These are phyloP conservation scores for Clausena lansium DNA, from an alignment of 345 rosid genomes.

Conservation along the genomic window DNA sequence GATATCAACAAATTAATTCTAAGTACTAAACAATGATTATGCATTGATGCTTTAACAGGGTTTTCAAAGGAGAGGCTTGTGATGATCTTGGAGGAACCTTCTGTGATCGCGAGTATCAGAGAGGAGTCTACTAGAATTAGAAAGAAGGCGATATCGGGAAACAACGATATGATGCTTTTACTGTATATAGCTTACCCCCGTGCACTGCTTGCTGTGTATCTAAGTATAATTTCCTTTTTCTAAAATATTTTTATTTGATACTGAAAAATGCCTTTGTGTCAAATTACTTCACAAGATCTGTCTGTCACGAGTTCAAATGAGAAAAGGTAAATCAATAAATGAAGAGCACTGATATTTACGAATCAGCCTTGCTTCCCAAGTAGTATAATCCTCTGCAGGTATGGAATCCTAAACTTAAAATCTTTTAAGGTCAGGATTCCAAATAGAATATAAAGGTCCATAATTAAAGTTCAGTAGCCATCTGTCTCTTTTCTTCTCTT, in stretches of 20 bases:
- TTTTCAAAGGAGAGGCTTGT: constrained; percentile 37
- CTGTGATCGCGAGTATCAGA: constrained; percentile 31
- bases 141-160: background rate
- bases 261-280: too few species aligned
- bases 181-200: background rate
- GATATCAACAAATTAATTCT: background rate
- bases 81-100: constrained; percentile 38
- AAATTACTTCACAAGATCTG: background rate
- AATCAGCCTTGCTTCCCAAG: too few species aligned
- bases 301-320: background rate
- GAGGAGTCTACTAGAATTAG: constrained; percentile 21
- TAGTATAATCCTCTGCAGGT: too few species aligned
- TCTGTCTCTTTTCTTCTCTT: too few species aligned
- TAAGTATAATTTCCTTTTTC: background rate
- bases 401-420: too few species aligned
- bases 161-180: background rate
- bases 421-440: too few species aligned
- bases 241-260: background rate
- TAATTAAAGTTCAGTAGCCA: too few species aligned
- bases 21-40: background rate
- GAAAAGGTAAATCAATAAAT: background rate
- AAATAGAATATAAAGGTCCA: too few species aligned
- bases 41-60: constrained; percentile 18
- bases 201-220: background rate
- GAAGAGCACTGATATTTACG: too few species aligned